Evolutionary conservation across 352 stramenopile genomes (phyloP).

Genomic region (Blastocystis sp.): DNA sequence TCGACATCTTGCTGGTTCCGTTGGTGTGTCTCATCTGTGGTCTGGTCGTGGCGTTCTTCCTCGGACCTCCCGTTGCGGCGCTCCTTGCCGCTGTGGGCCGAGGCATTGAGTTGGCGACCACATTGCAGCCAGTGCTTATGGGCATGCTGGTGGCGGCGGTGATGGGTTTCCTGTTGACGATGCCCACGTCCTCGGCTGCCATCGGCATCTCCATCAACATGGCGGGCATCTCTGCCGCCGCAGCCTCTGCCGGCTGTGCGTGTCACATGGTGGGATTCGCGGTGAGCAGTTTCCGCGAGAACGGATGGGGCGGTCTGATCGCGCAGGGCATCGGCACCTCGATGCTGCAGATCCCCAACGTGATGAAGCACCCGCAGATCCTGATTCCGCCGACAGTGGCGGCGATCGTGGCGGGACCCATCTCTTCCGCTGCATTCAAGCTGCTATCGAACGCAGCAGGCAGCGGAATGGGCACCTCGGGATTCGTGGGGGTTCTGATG

Average conservation of each 20-base stretch:
- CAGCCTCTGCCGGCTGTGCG: constrained; percentile 29
- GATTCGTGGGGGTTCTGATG: constrained; percentile 39
- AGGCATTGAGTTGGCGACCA: neutral
- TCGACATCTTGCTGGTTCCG: constrained; percentile 39
- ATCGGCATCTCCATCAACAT: constrained; percentile 49
- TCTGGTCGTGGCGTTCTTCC: neutral
- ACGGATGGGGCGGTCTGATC: constrained; percentile 33
- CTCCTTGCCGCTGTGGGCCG: neutral
- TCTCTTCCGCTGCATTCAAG: constrained; percentile 18
- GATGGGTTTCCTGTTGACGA: constrained; percentile 23
- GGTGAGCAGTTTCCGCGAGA: constrained; percentile 40
- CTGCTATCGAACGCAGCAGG: constrained; percentile 10
- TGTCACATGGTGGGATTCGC: constrained; percentile 43
- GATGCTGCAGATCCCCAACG: constrained; percentile 46
- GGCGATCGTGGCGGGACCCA: constrained; percentile 8
- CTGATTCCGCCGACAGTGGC: constrained; percentile 34
- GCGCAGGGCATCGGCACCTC: constrained; percentile 29
- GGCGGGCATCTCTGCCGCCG: constrained; percentile 10
- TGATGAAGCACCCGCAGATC: constrained; percentile 32
- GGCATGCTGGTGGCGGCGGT: constrained; percentile 26
- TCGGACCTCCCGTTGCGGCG: neutral
- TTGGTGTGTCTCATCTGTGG: constrained; percentile 25
- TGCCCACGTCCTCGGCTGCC: constrained; percentile 28
- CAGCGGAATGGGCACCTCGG: constrained; percentile 43
- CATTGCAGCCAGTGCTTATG: constrained; percentile 14